A percentile compares a stretch with the other conserved stretches of the same genome.
These are phyloP conservation scores for Penicillium psychrosexuale DNA, from an alignment of 2,329 filamentous ascomycete genomes.

Conservation along the genomic window DNA sequence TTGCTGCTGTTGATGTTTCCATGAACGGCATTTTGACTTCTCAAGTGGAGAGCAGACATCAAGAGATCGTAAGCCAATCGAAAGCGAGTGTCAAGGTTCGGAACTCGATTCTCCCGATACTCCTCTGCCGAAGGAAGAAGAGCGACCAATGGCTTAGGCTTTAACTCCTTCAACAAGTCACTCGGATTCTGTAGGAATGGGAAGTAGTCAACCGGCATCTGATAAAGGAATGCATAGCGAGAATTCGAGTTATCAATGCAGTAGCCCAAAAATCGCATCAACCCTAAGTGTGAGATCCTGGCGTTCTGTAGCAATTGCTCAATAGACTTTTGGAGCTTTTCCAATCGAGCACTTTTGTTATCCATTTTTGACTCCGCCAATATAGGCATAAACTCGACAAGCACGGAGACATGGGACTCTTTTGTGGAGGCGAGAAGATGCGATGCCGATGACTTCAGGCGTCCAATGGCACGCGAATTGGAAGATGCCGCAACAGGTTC, in stretches of 20 bases:
- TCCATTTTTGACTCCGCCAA: conserved; percentile 35
- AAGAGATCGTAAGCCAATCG: conserved; percentile 59
- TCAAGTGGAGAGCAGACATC: conserved; percentile 55
- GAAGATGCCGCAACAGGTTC: conserved; percentile 42
- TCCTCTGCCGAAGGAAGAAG: conserved; percentile 44
- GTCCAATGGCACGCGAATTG: conserved; percentile 43
- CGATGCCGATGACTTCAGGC: conserved; percentile 40
- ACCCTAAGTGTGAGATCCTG: conserved; percentile 40
- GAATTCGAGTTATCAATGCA: conserved; percentile 56
- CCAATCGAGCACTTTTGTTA: conserved; percentile 27
- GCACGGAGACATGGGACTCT: conserved; percentile 38
- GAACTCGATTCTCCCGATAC: conserved; percentile 39
- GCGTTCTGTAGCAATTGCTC: conserved; percentile 43
- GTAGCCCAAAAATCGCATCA: conserved; percentile 50
- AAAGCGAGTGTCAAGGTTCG: conserved; percentile 62
- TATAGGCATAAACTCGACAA: conserved; percentile 45
- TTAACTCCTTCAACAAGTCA: conserved; percentile 36
- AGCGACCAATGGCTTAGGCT: conserved; percentile 43
- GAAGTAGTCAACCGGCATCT: conserved; percentile 52
- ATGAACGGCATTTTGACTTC: conserved; percentile 56
- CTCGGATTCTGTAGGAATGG: conserved; percentile 42
- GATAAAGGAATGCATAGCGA: conserved; percentile 60
- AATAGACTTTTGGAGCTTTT: conserved; percentile 38
- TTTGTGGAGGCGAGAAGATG: conserved; percentile 32
- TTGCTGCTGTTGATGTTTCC: conserved; percentile 65